Evolutionary conservation across 352 stramenopile genomes (phyloP).

Genomic region (Phytopythium vexans): DNA sequence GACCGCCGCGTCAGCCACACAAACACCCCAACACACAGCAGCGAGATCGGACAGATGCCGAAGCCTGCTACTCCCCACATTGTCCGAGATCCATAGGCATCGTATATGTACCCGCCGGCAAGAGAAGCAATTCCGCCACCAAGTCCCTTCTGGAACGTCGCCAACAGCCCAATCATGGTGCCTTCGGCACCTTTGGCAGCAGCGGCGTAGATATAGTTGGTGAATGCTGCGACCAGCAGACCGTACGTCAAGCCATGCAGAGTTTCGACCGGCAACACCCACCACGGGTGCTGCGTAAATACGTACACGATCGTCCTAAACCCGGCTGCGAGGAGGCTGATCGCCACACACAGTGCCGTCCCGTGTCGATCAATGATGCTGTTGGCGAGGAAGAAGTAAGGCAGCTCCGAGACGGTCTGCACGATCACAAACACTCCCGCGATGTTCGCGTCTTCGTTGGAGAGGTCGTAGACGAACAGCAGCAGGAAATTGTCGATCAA

Average conservation of each 20-base stretch:
- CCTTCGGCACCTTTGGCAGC: slow-evolving; percentile 26
- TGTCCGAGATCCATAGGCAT: slow-evolving; percentile 22
- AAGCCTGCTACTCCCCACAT: slow-evolving; percentile 40
- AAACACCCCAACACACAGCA: not conserved
- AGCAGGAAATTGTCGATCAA: slow-evolving; percentile 40
- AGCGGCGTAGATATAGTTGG: slow-evolving; percentile 41
- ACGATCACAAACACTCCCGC: slow-evolving; percentile 32
- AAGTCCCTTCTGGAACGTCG: slow-evolving; percentile 33
- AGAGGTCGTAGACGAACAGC: slow-evolving; percentile 47
- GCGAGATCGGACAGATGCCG: slow-evolving; percentile 12
- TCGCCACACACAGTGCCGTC: slow-evolving; percentile 27
- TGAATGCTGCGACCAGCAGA: slow-evolving; percentile 29
- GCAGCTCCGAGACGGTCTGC: slow-evolving; percentile 38
- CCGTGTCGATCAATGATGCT: slow-evolving; percentile 32
- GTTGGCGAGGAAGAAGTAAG: slow-evolving; percentile 45
- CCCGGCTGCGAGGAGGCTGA: slow-evolving; percentile 29
- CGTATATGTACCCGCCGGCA: slow-evolving; percentile 37
- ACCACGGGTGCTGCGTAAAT: slow-evolving; percentile 40
- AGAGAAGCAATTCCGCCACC: slow-evolving; percentile 31
- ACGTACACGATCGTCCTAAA: slow-evolving; percentile 35
- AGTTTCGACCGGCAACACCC: slow-evolving; percentile 36
- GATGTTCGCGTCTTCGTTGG: slow-evolving; percentile 25
- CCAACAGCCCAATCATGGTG: slow-evolving; percentile 39
- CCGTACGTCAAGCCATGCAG: slow-evolving; percentile 40
- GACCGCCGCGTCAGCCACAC: not conserved